Conservation (phyloP, 371 early-diverging fungal species). For the Haplosporangium sp. region DNA sequence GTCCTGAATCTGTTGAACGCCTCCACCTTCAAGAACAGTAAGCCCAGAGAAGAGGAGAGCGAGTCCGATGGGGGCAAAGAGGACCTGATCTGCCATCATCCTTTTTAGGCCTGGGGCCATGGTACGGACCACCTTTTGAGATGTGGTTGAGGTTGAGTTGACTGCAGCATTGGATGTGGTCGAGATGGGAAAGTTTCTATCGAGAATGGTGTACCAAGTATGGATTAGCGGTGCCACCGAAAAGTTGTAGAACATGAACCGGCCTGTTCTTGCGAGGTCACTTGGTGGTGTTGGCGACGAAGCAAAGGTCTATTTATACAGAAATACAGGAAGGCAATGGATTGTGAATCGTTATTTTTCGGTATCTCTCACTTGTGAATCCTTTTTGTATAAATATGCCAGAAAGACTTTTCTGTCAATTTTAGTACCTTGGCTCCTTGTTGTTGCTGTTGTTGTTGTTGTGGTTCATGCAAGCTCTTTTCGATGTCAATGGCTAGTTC, state of each 20-base stretch:
- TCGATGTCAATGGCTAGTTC: background rate
- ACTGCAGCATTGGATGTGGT: background rate
- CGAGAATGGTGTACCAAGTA: slow-evolving; percentile 79
- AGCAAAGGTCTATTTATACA: background rate
- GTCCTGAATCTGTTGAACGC: slow-evolving; percentile 65
- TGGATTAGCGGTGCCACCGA: slow-evolving; percentile 79
- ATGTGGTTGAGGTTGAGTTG: background rate
- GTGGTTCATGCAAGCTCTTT: background rate
- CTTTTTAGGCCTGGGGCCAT: slow-evolving; percentile 55
- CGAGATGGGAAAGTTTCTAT: slow-evolving; percentile 71
- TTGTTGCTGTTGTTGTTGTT: background rate
- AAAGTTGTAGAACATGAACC: slow-evolving; percentile 80
- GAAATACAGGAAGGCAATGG: background rate
- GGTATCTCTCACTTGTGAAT: background rate
- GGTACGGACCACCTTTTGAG: background rate
- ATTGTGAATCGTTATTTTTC: slow-evolving; percentile 2
- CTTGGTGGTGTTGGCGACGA: slow-evolving; percentile 4
- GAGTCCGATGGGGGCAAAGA: slow-evolving; percentile 82
- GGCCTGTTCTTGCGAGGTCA: slow-evolving; percentile 47
- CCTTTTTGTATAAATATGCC: too few species aligned
- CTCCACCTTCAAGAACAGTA: slow-evolving; percentile 71
- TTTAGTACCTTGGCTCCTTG: background rate
- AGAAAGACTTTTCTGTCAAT: too few species aligned
- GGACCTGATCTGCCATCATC: slow-evolving; percentile 73
- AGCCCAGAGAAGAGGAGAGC: slow-evolving; percentile 75